These are phyloP conservation scores for Agarophyton chilense DNA, from an alignment of 23 red algal species.

Conservation along the genomic window DNA sequence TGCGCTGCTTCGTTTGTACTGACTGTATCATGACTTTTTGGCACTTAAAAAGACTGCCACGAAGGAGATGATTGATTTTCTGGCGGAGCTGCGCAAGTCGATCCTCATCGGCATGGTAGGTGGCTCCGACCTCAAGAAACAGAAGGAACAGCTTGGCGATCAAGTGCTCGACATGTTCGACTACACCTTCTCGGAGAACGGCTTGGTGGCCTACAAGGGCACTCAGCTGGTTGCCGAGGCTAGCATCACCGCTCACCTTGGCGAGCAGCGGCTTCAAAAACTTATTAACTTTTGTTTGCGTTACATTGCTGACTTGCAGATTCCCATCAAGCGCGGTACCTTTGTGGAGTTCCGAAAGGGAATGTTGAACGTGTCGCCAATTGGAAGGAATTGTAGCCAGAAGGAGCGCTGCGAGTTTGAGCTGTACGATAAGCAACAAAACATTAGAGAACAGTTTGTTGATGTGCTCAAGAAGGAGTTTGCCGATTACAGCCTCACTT, in stretches of 20 bases:
- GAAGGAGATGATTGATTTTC: conserved; percentile 79
- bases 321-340: conserved; percentile 97
- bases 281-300: conserved; percentile 91
- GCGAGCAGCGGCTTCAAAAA: conserved; percentile 83
- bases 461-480: conserved; percentile 83
- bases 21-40: not conserved
- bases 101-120: conserved; percentile 84
- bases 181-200: conserved; percentile 99
- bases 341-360: conserved; percentile 99
- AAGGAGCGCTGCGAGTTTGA: conserved; percentile 94
- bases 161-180: conserved; percentile 92
- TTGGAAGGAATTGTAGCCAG: conserved; percentile 97
- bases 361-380: conserved; percentile 97
- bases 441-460: conserved; percentile 80
- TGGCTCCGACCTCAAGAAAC: conserved; percentile 90
- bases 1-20: not conserved
- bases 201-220: conserved; percentile 87
- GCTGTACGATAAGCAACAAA: conserved; percentile 77
- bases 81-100: conserved; percentile 64
- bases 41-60: conserved; percentile 36
- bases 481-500: conserved; percentile 73
- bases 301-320: conserved; percentile 88
- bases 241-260: conserved; percentile 75
- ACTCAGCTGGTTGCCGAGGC: conserved; percentile 77
- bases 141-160: conserved; percentile 90